Evolutionary conservation across 2,329 filamentous ascomycete species (phyloP).

Genomic region (Colletotrichum cordylinicola): DNA sequence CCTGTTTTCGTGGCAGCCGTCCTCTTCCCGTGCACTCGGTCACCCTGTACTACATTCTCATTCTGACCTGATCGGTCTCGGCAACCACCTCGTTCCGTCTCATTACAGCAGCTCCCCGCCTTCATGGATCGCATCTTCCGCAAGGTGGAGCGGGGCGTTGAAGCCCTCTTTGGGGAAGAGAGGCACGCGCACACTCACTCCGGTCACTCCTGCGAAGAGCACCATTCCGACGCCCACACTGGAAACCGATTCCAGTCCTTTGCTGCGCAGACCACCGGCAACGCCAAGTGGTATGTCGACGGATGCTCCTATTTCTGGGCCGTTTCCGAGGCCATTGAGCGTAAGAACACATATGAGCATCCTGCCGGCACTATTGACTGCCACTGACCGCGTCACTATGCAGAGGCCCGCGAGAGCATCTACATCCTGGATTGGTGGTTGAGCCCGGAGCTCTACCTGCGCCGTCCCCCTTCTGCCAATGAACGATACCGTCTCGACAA

Average conservation of each 20-base stretch:
- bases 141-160: conserved; percentile 48
- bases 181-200: conserved; percentile 51
- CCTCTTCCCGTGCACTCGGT: not conserved
- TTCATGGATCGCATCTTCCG: conserved; percentile 47
- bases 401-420: conserved; percentile 75
- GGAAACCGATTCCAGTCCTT: conserved; percentile 70
- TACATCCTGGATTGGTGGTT: conserved; percentile 94
- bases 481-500: conserved; percentile 84
- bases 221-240: conserved; percentile 47
- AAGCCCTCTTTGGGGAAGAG: conserved; percentile 44
- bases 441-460: conserved; percentile 85
- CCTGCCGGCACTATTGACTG: not conserved
- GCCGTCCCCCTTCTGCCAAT: conserved; percentile 81
- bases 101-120: not conserved
- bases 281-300: conserved; percentile 89
- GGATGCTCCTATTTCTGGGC: conserved; percentile 87
- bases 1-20: not conserved
- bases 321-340: conserved; percentile 78
- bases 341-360: conserved; percentile 35
- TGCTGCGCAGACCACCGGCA: conserved; percentile 73
- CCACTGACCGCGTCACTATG: conserved; percentile 16
- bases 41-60: not conserved
- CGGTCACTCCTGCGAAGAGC: conserved; percentile 44
- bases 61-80: not conserved
- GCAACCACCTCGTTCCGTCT: not conserved